Evolutionary conservation across 768 basidiomycete genomes (phyloP), one percentile per base, ranked within the genome.

Genomic region (Ephemerocybe angulata): DNA sequence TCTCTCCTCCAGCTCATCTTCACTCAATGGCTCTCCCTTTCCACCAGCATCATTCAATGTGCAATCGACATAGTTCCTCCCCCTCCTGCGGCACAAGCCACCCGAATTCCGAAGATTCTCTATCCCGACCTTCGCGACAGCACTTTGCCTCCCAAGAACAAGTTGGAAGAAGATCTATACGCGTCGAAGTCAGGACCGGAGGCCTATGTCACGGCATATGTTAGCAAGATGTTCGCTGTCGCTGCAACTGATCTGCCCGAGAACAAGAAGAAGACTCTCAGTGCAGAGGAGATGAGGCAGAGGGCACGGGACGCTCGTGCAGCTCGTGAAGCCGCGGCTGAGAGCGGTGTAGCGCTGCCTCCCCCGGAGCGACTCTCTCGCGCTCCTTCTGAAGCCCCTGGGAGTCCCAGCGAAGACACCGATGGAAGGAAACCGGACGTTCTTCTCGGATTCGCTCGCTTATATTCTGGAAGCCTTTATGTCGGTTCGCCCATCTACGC

Each of bases 141-240:
- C 11, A 80, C 75, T 1, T 65, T 84, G 13, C 67, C 76, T 35
- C 85, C 93, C 7, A 84, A 83, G 62, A 89, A 86, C 67, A 86
- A 87, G 62, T 74, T 96, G n/a, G 95, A 99, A 65, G 73, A 76
- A 57, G 89, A 90, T 56, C 73, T 98, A 15, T 98, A 87, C 70
- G 67, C 80, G 0, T 90, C 93, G 40, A 82, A 83, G 51, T 78
- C 81, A 1, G 75, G 63, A 1, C 59, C 79, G 1, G 76, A 77
- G 5, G 85, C 87, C 0, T 82, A 72, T 54, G 76, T 93, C 12
- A 82, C 86, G 15, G 96, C 87, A 5, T 97, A 94, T 69, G 89
- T 98, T 44, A 96, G 92, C 79, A 99, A 98, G 70, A 99, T 98
- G 96, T 98, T 98, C 64, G 93, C 94, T 1, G 87, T 98, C 0